phyloP scores from a whole-genome alignment of 495 filamentous ascomycete species.

The Evernia prunastri region DNA sequence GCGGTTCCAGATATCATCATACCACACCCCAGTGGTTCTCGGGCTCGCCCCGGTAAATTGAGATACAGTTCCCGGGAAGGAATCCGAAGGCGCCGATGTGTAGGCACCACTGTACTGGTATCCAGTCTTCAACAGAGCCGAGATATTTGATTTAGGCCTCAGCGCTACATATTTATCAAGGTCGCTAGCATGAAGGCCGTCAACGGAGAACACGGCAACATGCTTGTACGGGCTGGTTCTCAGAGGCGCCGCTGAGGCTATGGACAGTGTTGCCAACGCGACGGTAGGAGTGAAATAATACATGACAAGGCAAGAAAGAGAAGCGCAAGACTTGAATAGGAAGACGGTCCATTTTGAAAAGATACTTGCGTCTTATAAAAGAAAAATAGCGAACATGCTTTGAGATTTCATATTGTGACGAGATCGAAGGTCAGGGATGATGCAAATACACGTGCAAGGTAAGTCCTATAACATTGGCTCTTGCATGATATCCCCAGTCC shows the following conservation, averaged over 20 bases:
- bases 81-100: slow-evolving; percentile 33
- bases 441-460: background rate
- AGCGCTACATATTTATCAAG: slow-evolving; percentile 29
- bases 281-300: background rate
- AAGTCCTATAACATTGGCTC: background rate
- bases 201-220: slow-evolving; percentile 29
- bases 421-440: background rate
- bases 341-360: background rate
- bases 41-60: slow-evolving; percentile 32
- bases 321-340: background rate
- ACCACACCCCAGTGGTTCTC: slow-evolving; percentile 34
- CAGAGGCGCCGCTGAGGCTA: background rate
- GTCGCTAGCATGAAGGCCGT: slow-evolving; percentile 29
- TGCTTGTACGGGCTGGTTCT: slow-evolving; percentile 24
- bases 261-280: background rate
- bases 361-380: background rate
- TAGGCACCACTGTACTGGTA: slow-evolving; percentile 31
- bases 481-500: background rate
- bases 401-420: background rate
- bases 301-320: background rate
- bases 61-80: slow-evolving; percentile 31
- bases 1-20: slow-evolving; percentile 34
- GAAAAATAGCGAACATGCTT: background rate
- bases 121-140: slow-evolving; percentile 27
- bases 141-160: slow-evolving; percentile 29